These are phyloP conservation scores for Plantago coronopus DNA, from an alignment of 305 asterid species.

Conservation along the genomic window DNA sequence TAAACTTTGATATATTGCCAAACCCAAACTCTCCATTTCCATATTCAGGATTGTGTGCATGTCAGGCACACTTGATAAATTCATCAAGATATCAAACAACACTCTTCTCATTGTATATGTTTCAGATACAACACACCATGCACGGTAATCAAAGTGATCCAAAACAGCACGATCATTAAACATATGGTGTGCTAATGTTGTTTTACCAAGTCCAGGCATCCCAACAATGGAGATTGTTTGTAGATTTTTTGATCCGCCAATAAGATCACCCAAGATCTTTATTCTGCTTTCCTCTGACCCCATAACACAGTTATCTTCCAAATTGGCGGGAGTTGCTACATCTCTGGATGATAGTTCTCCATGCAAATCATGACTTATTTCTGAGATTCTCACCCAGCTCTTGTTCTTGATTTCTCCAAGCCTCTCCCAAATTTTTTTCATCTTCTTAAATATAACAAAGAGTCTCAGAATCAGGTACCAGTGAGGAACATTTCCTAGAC, in stretches of 20 bases:
- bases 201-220: conserved; percentile 7
- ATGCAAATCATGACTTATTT: neutral
- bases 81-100: too few species aligned
- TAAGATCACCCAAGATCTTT: neutral
- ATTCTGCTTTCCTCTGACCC: neutral
- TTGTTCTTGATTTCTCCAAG: neutral
- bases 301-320: conserved; percentile 2
- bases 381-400: neutral
- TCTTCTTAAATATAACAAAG: neutral
- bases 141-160: neutral
- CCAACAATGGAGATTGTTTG: neutral
- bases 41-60: too few species aligned
- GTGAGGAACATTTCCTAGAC: neutral
- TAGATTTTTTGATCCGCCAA: neutral
- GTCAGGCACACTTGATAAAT: too few species aligned
- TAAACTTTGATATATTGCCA: too few species aligned
- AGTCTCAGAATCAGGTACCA: conserved; percentile 5
- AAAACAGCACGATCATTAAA: neutral
- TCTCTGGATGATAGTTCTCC: neutral
- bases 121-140: conserved; percentile 12
- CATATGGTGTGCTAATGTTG: neutral
- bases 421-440: neutral
- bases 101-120: neutral
- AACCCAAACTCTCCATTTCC: too few species aligned
- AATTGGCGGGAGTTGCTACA: neutral